Base-by-base conservation (phyloP, 257 asterid genomes). In the Nicotiana tomentosiformis region DNA sequence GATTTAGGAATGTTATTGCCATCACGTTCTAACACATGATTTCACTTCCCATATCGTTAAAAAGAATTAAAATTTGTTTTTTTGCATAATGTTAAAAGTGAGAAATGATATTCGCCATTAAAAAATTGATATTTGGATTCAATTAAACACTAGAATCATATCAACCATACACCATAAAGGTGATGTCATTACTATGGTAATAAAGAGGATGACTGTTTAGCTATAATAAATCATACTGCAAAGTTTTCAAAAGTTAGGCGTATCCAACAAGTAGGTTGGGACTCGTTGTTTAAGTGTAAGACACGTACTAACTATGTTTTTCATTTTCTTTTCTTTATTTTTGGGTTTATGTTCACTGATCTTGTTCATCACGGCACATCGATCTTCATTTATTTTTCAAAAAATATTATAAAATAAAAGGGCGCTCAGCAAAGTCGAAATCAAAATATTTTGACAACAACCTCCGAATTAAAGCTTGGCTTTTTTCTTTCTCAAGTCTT, bases 251-350 rank as follows among this genome's bases (percentile, higher is more conserved):
- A 43, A 70, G 20, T 43, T 70, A 20, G 78, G 78, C 60, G 78
- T 70, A 20, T 20, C 78, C 49, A 43, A 43, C 60, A 70, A 70
- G 60, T 20, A 70, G 60, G 56, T 43, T 43, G n/a, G 58, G 37
- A 43, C 20, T 18, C 35, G 39, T 23, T 23, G 7, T 12, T 3
- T 46, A 20, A 17, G 26, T 23, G 26, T 3, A 72, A 11, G 23
- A 69, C 60, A 72, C 80, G 62, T 74, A 74, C 79, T 74, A 49
- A 46, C 61, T 35, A 74, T 12, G 62, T 74, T 49, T 74, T 49
- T 4, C 39, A 46, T 12, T 49, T 23, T 23, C 23, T 26, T 58
- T 58, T 18, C 10, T 43, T 70, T 69, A n/a, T 74, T 23, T 69
- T 70, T 70, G 32, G 20, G 61, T 43, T 56, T 46, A 23, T 14